Evolutionary conservation across 371 early-diverging fungal species (phyloP), one percentile per base, ranked within the genome.

Genomic region (Syncephalis plumigaleata): DNA sequence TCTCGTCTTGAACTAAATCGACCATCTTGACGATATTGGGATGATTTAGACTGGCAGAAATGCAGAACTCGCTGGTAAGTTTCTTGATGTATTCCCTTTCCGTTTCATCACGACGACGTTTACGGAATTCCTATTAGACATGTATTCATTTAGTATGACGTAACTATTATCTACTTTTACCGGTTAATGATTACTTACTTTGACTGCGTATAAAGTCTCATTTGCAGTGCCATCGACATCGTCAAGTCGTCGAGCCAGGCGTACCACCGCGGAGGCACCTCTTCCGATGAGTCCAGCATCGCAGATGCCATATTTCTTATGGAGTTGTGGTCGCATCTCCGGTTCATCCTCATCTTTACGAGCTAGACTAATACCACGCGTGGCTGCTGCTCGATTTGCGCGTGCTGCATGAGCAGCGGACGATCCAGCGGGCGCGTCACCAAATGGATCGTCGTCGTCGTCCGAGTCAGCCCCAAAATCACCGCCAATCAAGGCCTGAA

Each of bases 261-360:
- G 77, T 36, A 94, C 91, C 1, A 91, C 79, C 0, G 91, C 94
- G 13, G 87, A 82, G 0, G 94, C 87, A 22, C 96, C 96, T 54
- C 75, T 71, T 13, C 94, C 96, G 20, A 95, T 82, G 48, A 67
- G 69, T 39, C 79, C 72, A 60, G 68, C 69, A 40, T 82, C 82
- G 47, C 83, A 81, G 31, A 80, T 67, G 20, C 87, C 85, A 54
- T 87, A 87, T 62, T 83, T 84, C 56, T 81, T 69, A 16, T 8
- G 62, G 27, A 38, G 11, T 11, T 36, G 24, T 23, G 26, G 9
- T 36, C 27, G 9, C 9, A 21, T n/a, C 17, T 36, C 31, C 2
- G 20, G 46, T 2, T 17, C 21, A 3, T 20, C 20, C 21, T 23
- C 23, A 15, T 42, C 23, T 36, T 16, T 27, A 27, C 17, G 23